Evolutionary conservation across 257 asterid genomes (phyloP).

Genomic region (Linaria vulgaris): DNA sequence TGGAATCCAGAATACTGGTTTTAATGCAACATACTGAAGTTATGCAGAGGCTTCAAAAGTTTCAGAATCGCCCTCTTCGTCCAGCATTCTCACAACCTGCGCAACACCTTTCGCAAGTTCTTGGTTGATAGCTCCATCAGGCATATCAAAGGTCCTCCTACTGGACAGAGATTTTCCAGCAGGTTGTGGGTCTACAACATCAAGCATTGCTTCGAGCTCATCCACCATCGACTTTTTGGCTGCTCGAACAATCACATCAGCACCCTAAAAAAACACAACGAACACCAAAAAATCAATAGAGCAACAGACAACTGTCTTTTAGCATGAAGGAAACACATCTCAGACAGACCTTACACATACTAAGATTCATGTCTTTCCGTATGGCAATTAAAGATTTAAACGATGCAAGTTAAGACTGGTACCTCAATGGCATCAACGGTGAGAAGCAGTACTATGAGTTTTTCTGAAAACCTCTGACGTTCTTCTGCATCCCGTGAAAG

Average conservation of each 20-base stretch:
- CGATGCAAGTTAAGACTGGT: conserved; percentile 11
- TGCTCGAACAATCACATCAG: conserved; percentile 74
- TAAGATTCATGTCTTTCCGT: neutral
- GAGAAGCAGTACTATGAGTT: conserved; percentile 85
- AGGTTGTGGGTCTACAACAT: conserved; percentile 90
- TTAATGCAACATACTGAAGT: no score
- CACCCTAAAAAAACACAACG: conserved; percentile 55
- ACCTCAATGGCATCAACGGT: conserved; percentile 98
- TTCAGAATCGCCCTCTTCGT: conserved; percentile 35
- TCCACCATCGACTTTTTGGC: conserved; percentile 81
- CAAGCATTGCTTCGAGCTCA: conserved; percentile 97
- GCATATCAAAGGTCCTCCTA: conserved; percentile 81
- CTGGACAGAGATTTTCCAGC: conserved; percentile 50
- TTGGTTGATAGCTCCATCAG: conserved; percentile 62
- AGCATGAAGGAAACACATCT: no score
- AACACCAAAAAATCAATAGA: neutral
- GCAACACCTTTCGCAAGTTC: conserved; percentile 93
- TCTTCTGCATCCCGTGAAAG: conserved; percentile 74
- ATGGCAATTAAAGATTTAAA: neutral
- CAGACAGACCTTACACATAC: no score
- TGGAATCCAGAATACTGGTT: conserved; percentile 17
- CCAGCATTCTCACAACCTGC: conserved; percentile 75
- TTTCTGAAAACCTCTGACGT: conserved; percentile 85
- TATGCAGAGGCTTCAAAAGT: neutral
- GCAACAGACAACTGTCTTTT: neutral